phyloP scores from a whole-genome alignment of 441 rosid species.

The Populus tomentosa region DNA sequence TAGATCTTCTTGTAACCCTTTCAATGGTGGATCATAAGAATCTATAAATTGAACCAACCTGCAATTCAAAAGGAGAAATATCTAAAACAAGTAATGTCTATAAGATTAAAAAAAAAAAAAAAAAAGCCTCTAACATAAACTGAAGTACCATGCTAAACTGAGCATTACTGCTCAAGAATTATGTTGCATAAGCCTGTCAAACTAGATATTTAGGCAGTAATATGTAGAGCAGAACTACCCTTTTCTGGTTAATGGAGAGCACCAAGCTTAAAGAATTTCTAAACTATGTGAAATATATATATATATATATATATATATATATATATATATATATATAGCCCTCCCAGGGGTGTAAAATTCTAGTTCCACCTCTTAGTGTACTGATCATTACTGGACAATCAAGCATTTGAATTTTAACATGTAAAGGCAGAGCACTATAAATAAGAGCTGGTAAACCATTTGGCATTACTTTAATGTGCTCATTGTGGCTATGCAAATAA shows the following conservation, averaged over 20 bases:
- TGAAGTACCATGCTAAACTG: slow-evolving; percentile 1
- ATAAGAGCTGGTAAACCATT: neutral
- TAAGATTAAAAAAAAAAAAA: too few relatives aligned
- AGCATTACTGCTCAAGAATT: neutral
- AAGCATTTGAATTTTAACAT: neutral
- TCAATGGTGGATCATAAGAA: too few relatives aligned
- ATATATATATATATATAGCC: too few relatives aligned
- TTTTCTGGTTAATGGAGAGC: neutral
- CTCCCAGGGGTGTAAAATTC: too few relatives aligned
- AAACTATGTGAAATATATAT: neutral
- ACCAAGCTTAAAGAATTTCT: neutral
- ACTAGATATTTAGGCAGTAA: neutral
- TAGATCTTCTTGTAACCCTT: too few relatives aligned
- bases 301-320: too few relatives aligned
- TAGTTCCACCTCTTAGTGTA: too few relatives aligned
- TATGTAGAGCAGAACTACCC: neutral
- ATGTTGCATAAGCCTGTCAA: neutral
- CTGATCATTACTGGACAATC: neutral
- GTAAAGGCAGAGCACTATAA: neutral
- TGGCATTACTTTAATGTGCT: neutral
- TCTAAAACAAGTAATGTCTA: too few relatives aligned
- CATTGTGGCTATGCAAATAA: neutral
- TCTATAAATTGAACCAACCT: too few relatives aligned
- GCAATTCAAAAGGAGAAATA: too few relatives aligned
- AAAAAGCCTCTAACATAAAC: neutral